Base-by-base conservation (phyloP, 1,139 yeast genomes). In the Suhomyces choctaworum region DNA sequence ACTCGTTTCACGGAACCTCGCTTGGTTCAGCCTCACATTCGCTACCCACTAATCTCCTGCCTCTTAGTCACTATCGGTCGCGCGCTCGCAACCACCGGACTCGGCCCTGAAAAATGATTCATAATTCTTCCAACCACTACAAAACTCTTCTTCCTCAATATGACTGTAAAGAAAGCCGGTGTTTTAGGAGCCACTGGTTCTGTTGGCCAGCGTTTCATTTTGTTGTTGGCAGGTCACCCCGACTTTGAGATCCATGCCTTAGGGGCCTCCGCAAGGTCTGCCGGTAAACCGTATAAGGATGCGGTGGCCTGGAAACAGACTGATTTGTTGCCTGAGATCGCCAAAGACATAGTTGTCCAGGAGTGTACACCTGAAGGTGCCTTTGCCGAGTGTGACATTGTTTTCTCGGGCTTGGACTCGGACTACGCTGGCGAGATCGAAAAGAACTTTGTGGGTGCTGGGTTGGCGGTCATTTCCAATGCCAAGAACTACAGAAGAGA, bases 221-320 rank as follows among this genome's bases (percentile, higher is more conserved):
- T 90, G 38, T 73, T 92, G 37, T 73, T 92, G 46, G 78, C 90
- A 2, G 68, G 85, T 44, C 97, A 92, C 58, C 97, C 97, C 22
- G 88, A 88, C 44, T 89, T 94, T 54, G 89, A 87, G 59, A 66
- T 92, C 38, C 75, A 78, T 41, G 94, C 80, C 5, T 72, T 92
- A 44, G 98, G 98, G 44, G 99, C 99, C 5, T 88, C 97, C 15
- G 58, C 87, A 22, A 80, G 97, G 58, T 88, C 97, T 14, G 96
- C 97, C 12, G 98, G 98, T 31, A 88, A 86, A 61, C 67, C 72
- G 42, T 92, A 92, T 60, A 66, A 67, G 23, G 90, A 86, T 42
- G 97, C 97, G 5, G 92, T 82, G 32, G 81, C 81, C 45, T 92
- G 99, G 99, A 90, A 90, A 59, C 98, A 94, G 65, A 86, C 97